Evolutionary conservation across 129 eudicot genomes (phyloP).

Genomic region (Tanacetum coccineum): DNA sequence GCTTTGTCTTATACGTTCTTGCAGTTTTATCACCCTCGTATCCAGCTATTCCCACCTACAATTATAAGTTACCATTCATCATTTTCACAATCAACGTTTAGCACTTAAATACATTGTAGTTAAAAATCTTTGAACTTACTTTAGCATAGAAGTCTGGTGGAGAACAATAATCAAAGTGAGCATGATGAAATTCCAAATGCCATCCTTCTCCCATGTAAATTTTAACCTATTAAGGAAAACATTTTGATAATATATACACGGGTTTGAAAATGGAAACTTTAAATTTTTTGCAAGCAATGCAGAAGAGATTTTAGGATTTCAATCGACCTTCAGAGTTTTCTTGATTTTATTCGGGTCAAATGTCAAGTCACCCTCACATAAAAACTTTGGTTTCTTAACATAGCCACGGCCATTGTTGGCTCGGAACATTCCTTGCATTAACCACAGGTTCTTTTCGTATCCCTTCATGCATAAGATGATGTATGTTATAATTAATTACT

Average conservation of each 20-base stretch:
- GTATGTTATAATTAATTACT: not conserved
- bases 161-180: constrained; percentile 59
- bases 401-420: constrained; percentile 75
- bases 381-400: constrained; percentile 63
- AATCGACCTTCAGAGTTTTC: constrained; percentile 52
- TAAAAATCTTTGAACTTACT: constrained; percentile 24
- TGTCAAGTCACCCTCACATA: constrained; percentile 33
- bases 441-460: constrained; percentile 59
- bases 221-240: constrained; percentile 46
- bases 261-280: not conserved
- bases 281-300: not conserved
- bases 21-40: constrained; percentile 44
- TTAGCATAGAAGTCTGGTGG: constrained; percentile 79
- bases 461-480: constrained; percentile 38
- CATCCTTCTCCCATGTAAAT: constrained; percentile 84
- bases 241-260: not conserved
- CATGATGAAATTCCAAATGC: constrained; percentile 60
- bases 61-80: not conserved
- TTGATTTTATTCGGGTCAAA: constrained; percentile 42
- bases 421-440: constrained; percentile 88
- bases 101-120: not conserved
- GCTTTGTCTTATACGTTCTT: constrained; percentile 35
- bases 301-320: not conserved
- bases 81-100: not conserved
- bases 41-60: constrained; percentile 60